Conservation (phyloP, 2,329 filamentous ascomycete species). For the Penicillium verrucosum region DNA sequence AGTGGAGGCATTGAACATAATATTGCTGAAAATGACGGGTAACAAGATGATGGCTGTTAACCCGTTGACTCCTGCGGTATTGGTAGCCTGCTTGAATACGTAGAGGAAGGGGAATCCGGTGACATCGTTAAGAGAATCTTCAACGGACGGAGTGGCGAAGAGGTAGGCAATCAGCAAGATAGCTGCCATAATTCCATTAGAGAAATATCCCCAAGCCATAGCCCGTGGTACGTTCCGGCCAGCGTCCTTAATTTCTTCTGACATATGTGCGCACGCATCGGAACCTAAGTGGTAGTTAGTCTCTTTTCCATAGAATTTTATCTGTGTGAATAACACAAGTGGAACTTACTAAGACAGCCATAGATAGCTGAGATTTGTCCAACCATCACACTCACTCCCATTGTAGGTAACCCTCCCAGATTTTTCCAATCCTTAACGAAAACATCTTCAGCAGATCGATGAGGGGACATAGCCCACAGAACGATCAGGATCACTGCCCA, state of each 20-base stretch:
- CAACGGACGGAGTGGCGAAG: slow-evolving; percentile 31
- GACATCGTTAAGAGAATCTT: slow-evolving; percentile 36
- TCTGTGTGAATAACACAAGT: neutral
- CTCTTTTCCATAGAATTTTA: neutral
- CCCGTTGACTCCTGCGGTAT: slow-evolving; percentile 23
- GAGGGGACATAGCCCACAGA: slow-evolving; percentile 32
- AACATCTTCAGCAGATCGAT: slow-evolving; percentile 25
- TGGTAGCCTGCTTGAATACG: slow-evolving; percentile 39
- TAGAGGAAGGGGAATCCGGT: slow-evolving; percentile 49
- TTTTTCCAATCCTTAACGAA: slow-evolving; percentile 35
- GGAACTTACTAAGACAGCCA: slow-evolving; percentile 25
- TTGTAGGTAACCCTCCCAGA: slow-evolving; percentile 36
- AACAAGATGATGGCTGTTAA: slow-evolving; percentile 42
- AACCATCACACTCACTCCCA: slow-evolving; percentile 35
- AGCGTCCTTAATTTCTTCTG: slow-evolving; percentile 49
- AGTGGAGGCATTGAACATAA: slow-evolving; percentile 40
- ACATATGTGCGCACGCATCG: slow-evolving; percentile 34
- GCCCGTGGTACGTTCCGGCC: slow-evolving; percentile 43
- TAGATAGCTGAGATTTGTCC: slow-evolving; percentile 35
- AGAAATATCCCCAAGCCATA: slow-evolving; percentile 44
- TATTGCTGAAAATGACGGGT: slow-evolving; percentile 38
- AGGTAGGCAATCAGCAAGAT: slow-evolving; percentile 46
- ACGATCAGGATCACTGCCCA: slow-evolving; percentile 34
- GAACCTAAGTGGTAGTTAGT: slow-evolving; percentile 20
- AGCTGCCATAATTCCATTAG: slow-evolving; percentile 44